phyloP scores from a whole-genome alignment of 139 green algal genomes.

The Chlorella sp. region DNA sequence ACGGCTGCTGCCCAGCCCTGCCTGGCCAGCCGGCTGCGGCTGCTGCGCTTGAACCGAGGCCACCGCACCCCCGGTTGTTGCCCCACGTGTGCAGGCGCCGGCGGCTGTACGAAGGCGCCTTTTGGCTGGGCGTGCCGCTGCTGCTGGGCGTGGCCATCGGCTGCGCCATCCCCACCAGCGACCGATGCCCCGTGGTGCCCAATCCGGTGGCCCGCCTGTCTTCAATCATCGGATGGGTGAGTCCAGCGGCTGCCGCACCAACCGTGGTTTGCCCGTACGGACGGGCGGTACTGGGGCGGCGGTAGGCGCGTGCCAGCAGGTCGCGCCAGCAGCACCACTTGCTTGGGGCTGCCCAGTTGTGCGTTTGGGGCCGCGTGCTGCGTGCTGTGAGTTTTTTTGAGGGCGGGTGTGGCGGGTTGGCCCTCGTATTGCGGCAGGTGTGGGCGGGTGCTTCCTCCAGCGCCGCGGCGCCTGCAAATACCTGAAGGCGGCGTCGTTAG shows the following conservation, averaged over 20 bases:
- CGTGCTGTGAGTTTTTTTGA: no score
- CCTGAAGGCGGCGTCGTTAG: no score
- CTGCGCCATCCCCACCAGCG: background rate
- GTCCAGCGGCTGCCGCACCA: background rate
- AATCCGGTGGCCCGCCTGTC: constrained; percentile 10
- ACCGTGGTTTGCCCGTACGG: no score
- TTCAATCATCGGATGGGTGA: constrained; percentile 44
- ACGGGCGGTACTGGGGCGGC: no score
- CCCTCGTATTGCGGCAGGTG: no score
- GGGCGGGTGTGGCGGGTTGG: no score
- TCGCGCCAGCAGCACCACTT: background rate
- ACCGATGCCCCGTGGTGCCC: background rate
- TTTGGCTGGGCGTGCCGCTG: constrained; percentile 24
- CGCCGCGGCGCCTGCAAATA: no score
- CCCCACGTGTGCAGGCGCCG: background rate
- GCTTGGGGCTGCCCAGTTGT: background rate
- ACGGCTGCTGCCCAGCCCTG: no score
- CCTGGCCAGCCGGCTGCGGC: no score
- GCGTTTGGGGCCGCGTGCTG: no score
- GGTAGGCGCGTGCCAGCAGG: no score
- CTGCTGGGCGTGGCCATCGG: constrained; percentile 18
- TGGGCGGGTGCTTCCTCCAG: no score
- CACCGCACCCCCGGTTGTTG: background rate
- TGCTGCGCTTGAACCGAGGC: background rate
- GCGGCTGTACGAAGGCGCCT: background rate